Conservation (phyloP, 768 basidiomycete genomes). For the Boletus barrowsii region DNA sequence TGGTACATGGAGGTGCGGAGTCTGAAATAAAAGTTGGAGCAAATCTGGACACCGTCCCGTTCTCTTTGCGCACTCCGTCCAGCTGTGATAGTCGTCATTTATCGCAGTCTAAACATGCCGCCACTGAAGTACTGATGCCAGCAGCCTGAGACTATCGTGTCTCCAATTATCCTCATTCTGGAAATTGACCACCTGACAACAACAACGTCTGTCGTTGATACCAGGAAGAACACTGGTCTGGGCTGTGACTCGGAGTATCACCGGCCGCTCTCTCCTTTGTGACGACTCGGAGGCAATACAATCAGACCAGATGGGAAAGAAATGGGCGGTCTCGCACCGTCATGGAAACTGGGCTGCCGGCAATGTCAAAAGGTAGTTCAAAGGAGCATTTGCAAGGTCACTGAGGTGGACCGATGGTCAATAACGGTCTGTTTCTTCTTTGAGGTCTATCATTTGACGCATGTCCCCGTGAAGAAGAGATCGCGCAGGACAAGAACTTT, state of each 20-base stretch:
- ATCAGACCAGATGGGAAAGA: constrained; percentile 5
- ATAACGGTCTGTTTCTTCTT: neutral
- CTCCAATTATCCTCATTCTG: constrained; percentile 6
- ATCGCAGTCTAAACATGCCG: neutral
- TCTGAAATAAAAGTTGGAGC: no score
- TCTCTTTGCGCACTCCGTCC: constrained; percentile 7
- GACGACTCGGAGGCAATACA: constrained; percentile 4
- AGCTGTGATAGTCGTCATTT: constrained; percentile 5
- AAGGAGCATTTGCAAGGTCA: neutral
- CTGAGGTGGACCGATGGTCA: neutral
- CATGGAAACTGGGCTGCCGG: constrained; percentile 5
- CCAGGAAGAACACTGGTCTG: constrained; percentile 11
- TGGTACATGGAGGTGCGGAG: no score
- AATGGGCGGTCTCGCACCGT: constrained; percentile 12
- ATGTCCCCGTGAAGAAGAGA: constrained; percentile 3
- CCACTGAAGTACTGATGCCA: constrained; percentile 11
- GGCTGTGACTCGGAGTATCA: constrained; percentile 6
- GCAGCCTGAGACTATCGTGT: constrained; percentile 5
- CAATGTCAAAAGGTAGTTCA: neutral
- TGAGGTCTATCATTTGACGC: constrained; percentile 1
- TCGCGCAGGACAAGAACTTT: neutral
- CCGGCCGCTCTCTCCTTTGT: constrained; percentile 1
- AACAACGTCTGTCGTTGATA: constrained; percentile 9
- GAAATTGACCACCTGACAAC: constrained; percentile 13
- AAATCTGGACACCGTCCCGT: no score